These are phyloP conservation scores for Acacia melanoxylon DNA, from an alignment of 306 rosid species.

Conservation along the genomic window DNA sequence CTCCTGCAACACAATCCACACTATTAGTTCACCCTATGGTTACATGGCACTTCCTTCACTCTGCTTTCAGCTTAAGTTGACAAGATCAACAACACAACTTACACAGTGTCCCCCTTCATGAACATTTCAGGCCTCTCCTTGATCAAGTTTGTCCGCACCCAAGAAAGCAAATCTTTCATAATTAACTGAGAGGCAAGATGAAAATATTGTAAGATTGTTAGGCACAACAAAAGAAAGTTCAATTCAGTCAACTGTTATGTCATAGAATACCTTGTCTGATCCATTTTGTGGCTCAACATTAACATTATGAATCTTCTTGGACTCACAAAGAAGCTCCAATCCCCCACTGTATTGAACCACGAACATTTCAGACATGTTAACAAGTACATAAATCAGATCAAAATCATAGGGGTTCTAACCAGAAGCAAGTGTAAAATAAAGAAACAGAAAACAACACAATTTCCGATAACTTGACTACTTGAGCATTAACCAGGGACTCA, in stretches of 20 bases:
- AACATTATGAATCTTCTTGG: conserved; percentile 81
- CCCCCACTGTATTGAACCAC: conserved; percentile 67
- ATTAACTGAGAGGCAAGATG: conserved; percentile 50
- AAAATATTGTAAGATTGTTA: neutral
- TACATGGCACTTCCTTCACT: neutral
- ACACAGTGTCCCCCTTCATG: conserved; percentile 95
- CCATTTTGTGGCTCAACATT: conserved; percentile 58
- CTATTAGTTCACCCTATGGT: conserved; percentile 3
- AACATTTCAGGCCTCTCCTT: conserved; percentile 98
- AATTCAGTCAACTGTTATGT: neutral
- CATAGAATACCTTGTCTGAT: conserved; percentile 51
- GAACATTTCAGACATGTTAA: conserved; percentile 26
- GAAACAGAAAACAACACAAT: conserved; percentile 6
- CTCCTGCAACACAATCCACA: conserved; percentile 60
- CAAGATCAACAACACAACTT: conserved; percentile 39
- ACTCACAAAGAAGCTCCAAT: conserved; percentile 86
- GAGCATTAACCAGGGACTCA: neutral
- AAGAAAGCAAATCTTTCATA: conserved; percentile 84
- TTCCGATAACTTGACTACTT: neutral
- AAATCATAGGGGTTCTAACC: neutral
- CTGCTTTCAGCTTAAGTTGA: neutral
- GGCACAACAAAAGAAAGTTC: neutral
- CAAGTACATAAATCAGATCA: conserved; percentile 19
- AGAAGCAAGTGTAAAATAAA: neutral
- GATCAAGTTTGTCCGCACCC: conserved; percentile 84